phyloP scores from a whole-genome alignment of 192 early-diverging fungal genomes.

The Dissophora globulifera region DNA sequence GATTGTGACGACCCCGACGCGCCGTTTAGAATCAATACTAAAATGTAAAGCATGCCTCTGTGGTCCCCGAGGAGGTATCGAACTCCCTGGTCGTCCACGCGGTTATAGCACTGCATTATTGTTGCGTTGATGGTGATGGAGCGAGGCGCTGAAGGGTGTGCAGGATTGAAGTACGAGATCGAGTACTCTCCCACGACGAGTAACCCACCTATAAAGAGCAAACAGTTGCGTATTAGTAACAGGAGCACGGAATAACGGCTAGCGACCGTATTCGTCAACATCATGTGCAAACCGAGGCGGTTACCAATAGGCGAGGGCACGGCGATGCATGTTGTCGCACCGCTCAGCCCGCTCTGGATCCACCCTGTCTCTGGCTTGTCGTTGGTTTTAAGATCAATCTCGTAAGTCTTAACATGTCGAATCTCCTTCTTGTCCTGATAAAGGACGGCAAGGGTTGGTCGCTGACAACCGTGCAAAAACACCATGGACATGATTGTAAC shows the following conservation, averaged over 20 bases:
- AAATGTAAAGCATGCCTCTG: constrained; percentile 69
- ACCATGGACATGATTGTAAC: constrained; percentile 62
- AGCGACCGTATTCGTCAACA: too few relatives aligned
- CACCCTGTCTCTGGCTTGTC: constrained; percentile 51
- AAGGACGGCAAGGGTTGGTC: constrained; percentile 65
- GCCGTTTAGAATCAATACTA: constrained; percentile 53
- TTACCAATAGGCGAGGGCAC: constrained; percentile 62
- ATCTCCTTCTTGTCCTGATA: constrained; percentile 65
- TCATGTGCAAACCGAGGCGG: too few relatives aligned
- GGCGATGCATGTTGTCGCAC: constrained; percentile 64
- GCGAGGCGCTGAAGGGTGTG: constrained; percentile 8
- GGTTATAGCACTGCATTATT: constrained; percentile 64
- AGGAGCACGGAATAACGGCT: neutral
- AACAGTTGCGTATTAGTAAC: too few relatives aligned
- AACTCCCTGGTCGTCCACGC: constrained; percentile 60
- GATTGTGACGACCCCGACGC: constrained; percentile 6
- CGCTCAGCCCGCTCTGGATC: constrained; percentile 57
- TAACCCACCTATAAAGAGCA: constrained; percentile 57
- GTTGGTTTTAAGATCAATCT: constrained; percentile 59
- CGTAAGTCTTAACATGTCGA: constrained; percentile 67
- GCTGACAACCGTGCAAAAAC: constrained; percentile 49
- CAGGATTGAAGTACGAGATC: constrained; percentile 61
- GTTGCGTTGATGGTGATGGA: constrained; percentile 59
- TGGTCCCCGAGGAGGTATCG: constrained; percentile 80
- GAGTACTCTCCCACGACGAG: constrained; percentile 66